phyloP scores from a whole-genome alignment of 1,139 yeast species.

The Sugiyamaella sp. region DNA sequence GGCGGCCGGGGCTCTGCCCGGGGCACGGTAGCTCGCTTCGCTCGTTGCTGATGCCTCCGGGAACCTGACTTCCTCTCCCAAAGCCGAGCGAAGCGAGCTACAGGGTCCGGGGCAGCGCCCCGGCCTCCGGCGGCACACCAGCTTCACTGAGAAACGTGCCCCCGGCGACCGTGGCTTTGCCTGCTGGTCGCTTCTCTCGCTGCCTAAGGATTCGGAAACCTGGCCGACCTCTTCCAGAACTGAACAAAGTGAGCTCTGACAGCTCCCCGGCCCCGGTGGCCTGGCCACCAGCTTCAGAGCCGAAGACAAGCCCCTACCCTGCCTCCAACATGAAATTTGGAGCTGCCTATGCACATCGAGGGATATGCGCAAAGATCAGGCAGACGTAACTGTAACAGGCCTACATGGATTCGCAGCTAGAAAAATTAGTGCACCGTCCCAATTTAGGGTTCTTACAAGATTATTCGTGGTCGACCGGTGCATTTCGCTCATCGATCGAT shows the following conservation, averaged over 20 bases:
- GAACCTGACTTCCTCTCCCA: not conserved
- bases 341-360: conserved; percentile 2
- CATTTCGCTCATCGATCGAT: too few relatives aligned
- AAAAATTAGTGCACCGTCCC: not conserved
- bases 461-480: not conserved
- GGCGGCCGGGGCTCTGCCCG: not conserved
- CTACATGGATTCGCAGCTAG: not conserved
- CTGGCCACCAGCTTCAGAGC: not conserved
- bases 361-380: conserved; percentile 2
- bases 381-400: not conserved
- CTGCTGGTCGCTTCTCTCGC: too few relatives aligned
- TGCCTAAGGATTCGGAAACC: too few relatives aligned
- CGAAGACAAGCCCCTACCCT: conserved; percentile 1
- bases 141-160: too few relatives aligned
- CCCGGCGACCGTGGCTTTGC: too few relatives aligned
- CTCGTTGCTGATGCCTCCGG: not conserved
- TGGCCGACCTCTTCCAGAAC: too few relatives aligned
- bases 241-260: too few relatives aligned
- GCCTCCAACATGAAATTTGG: conserved; percentile 15
- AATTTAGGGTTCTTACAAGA: not conserved
- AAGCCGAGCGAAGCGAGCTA: not conserved
- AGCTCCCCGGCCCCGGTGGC: not conserved
- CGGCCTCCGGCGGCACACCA: not conserved
- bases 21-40: not conserved
- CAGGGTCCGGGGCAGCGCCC: not conserved